Conservation (phyloP, 1,284 basidiomycete species). For the Pulchroboletus neoregius region DNA sequence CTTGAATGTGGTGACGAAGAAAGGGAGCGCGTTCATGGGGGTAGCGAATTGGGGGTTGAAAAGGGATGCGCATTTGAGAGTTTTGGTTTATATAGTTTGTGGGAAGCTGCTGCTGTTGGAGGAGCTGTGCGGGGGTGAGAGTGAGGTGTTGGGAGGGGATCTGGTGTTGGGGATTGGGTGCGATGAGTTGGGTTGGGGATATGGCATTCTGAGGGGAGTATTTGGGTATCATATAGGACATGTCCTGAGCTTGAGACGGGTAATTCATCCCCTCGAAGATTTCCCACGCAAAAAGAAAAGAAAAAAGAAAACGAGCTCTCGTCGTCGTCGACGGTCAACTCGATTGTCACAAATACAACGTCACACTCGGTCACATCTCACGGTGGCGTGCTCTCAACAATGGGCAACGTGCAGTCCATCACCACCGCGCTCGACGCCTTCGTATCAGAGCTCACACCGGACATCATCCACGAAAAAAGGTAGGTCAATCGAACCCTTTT, state of each 20-base stretch:
- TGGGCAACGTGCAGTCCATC: conserved; percentile 69
- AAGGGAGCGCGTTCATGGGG: conserved; percentile 14
- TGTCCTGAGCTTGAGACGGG: conserved; percentile 20
- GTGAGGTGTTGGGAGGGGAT: conserved; percentile 23
- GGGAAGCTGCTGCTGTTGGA: conserved; percentile 28
- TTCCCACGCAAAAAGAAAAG: not conserved
- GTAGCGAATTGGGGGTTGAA: not conserved
- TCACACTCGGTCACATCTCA: conserved; percentile 4
- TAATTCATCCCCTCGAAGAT: conserved; percentile 24
- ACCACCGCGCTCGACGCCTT: conserved; percentile 85
- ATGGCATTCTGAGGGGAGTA: conserved; percentile 1
- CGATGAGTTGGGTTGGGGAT: conserved; percentile 26
- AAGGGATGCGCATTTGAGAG: too few relatives aligned
- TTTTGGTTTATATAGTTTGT: too few relatives aligned
- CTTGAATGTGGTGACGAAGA: conserved; percentile 17
- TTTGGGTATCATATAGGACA: conserved; percentile 17
- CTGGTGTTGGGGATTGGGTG: conserved; percentile 12
- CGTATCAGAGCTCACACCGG: conserved; percentile 80
- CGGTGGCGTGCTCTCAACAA: conserved; percentile 22
- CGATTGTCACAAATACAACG: not conserved
- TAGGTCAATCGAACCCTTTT: conserved; percentile 33
- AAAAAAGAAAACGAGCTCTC: not conserved
- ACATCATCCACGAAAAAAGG: conserved; percentile 91
- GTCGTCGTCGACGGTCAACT: conserved; percentile 1
- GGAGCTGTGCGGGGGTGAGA: conserved; percentile 29